Percentiles rank a stretch among this genome's conserved stretches.
phyloP scores from a whole-genome alignment of 441 rosid species.

The Erodium moschatum region DNA sequence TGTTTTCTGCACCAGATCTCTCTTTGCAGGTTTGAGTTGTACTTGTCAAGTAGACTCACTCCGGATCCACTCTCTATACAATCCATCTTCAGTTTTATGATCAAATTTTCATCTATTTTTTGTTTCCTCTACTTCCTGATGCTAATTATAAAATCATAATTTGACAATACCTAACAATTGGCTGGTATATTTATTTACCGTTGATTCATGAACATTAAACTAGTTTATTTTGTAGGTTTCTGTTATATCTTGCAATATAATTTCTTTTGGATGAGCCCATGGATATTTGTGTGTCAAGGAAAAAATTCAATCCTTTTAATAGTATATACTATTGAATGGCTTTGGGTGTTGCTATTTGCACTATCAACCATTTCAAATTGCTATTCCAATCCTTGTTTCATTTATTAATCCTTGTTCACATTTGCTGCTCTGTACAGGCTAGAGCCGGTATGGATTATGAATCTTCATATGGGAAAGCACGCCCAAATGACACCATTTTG shows the following conservation, averaged over 20 bases:
- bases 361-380: neutral
- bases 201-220: neutral
- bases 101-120: neutral
- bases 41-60: neutral
- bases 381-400: neutral
- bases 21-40: neutral
- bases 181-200: neutral
- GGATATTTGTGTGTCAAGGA: neutral
- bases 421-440: conserved; percentile 39
- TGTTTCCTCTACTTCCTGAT: neutral
- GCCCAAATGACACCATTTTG: conserved; percentile 69
- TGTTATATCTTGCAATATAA: neutral
- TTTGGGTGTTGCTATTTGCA: neutral
- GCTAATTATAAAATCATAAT: neutral
- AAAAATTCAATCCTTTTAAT: neutral
- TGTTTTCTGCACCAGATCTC: too few species aligned
- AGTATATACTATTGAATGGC: neutral
- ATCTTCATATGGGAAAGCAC: conserved; percentile 71
- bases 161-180: neutral
- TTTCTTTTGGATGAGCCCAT: neutral
- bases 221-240: too few species aligned
- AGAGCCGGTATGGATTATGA: conserved; percentile 93
- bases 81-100: neutral
- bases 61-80: neutral
- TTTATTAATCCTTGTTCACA: neutral